Evolutionary conservation across 805 yeast species (phyloP).

Genomic region (Starmerella cellae): DNA sequence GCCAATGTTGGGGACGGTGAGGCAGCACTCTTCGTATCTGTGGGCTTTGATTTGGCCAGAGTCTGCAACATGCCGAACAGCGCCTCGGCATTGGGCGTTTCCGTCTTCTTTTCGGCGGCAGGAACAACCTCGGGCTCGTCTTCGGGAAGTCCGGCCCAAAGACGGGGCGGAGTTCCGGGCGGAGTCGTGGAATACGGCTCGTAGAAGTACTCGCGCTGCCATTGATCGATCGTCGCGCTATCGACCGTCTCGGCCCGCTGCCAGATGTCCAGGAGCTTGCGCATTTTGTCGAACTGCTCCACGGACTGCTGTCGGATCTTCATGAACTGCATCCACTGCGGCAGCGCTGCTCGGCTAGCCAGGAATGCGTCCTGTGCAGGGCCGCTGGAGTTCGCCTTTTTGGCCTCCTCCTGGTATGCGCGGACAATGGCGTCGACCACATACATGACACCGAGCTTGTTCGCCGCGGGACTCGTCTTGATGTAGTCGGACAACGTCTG

Average conservation of each 20-base stretch:
- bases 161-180: slow-evolving; percentile 47
- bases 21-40: slow-evolving; percentile 15
- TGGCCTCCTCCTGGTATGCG: slow-evolving; percentile 65
- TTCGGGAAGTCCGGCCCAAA: slow-evolving; percentile 21
- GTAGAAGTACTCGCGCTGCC: slow-evolving; percentile 45
- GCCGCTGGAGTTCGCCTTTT: slow-evolving; percentile 31
- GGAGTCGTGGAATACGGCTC: slow-evolving; percentile 46
- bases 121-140: slow-evolving; percentile 15
- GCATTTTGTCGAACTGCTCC: slow-evolving; percentile 43
- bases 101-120: slow-evolving; percentile 17
- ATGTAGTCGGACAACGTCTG: slow-evolving; percentile 51
- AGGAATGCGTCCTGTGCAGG: slow-evolving; percentile 7
- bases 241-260: slow-evolving; percentile 68
- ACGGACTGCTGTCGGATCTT: slow-evolving; percentile 18
- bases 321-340: slow-evolving; percentile 45
- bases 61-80: slow-evolving; percentile 47
- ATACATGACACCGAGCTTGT: slow-evolving; percentile 82
- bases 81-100: slow-evolving; percentile 34
- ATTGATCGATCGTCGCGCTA: slow-evolving; percentile 39
- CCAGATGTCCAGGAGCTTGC: slow-evolving; percentile 87
- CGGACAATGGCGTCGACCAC: slow-evolving; percentile 87
- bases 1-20: slow-evolving; percentile 22
- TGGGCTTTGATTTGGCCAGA: slow-evolving; percentile 37
- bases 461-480: slow-evolving; percentile 59
- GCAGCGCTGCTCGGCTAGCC: slow-evolving; percentile 4